Base-by-base conservation (phyloP, 164 flowering plant species). In the Santalum album region DNA sequence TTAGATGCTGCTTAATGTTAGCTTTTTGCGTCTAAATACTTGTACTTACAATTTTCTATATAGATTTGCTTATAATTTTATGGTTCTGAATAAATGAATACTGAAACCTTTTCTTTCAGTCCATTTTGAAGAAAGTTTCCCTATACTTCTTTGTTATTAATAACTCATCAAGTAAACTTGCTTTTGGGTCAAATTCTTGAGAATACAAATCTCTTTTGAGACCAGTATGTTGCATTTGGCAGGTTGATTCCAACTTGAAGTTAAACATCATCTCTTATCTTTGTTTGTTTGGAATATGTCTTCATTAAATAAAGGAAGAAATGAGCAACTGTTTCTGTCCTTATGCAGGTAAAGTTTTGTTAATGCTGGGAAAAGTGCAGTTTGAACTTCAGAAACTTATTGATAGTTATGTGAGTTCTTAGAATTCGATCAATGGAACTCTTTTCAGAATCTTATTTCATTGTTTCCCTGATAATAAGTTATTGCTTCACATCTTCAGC, bases 321-420 rank as follows among this genome's bases (percentile, higher is more conserved):
- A 27, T 23, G 14, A 53, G 21, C 22, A 22, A 20, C 21, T 53
- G 1, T 51, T 27, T 39, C 42, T 43, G 40, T 54, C 59, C 5
- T 3, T 58, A 24, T 71, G 72, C 80, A 88, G 96, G 90, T 52
- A 76, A 71, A 65, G 87, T 77, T 46, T 63, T 91, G 61, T 43
- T 86, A 45, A 82, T 67, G 90, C 79, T 91, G 24, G 98, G 96
- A 44, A 91, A 88, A 70, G 67, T 77, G 68, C 96, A 91, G 65
- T 81, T 71, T 67, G 81, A 84, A 67, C 79, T 91, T 57, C 95
- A 88, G 63, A 86, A 71, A 63, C 79, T 86, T 64, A 72, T 91
- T 40, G 98, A 91, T 69, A 50, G 59, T 60, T 91, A 91, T 79
- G 98, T 91, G 61, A 81, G 95, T 67, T 29, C 24, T 24, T 64